Percentiles rank a stretch among this genome's conserved stretches.
These are phyloP conservation scores for Exophiala viscosa DNA, from an alignment of 2,329 filamentous ascomycete genomes.

Conservation along the genomic window DNA sequence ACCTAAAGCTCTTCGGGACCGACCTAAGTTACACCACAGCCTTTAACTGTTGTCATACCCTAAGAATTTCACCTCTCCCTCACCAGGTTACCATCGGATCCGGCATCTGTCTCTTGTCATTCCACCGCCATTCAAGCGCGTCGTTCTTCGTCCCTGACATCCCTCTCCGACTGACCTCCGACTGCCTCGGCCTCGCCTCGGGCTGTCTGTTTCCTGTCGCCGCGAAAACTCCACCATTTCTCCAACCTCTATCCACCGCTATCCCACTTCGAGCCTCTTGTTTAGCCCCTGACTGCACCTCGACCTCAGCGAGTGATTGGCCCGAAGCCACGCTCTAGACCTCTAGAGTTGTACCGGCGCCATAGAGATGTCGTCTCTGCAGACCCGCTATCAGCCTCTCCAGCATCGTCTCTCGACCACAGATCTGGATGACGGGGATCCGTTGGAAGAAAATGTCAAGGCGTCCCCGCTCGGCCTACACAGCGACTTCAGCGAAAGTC, in stretches of 20 bases:
- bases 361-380: slow-evolving; percentile 8
- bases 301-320: slow-evolving; percentile 2
- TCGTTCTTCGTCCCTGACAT: background rate
- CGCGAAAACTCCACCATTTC: background rate
- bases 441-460: slow-evolving; percentile 15
- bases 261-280: background rate
- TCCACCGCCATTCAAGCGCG: background rate
- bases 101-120: background rate
- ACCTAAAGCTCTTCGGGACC: no score
- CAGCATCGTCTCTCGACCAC: slow-evolving; percentile 1
- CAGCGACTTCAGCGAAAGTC: slow-evolving; percentile 9
- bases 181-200: slow-evolving; percentile 15
- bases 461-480: slow-evolving; percentile 4
- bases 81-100: background rate
- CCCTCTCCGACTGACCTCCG: slow-evolving; percentile 14
- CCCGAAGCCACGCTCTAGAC: background rate
- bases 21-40: no score
- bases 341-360: background rate
- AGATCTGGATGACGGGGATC: slow-evolving; percentile 16
- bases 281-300: background rate
- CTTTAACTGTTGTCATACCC: no score
- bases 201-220: background rate
- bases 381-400: slow-evolving; percentile 22
- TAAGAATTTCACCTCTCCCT: background rate
- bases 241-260: background rate